Base-by-base conservation (phyloP, 2,329 filamentous ascomycete genomes). In the Dryadomyces sulphureus region DNA sequence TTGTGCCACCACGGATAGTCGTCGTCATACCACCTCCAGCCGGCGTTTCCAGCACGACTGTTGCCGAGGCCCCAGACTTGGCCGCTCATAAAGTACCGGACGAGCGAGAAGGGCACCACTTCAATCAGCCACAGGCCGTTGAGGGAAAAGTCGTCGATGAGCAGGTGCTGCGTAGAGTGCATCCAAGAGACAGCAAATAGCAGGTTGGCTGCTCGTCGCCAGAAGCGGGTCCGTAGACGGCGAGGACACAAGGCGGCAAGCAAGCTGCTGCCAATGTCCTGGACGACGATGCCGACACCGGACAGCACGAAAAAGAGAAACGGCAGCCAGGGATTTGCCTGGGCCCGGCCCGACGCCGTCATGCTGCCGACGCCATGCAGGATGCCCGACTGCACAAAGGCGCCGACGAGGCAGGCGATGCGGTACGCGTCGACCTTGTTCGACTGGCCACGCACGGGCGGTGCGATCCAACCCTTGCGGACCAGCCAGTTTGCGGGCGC, bases 81-180 rank as follows among this genome's bases (percentile, higher is more conserved):
- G 11, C 20, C 3, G 30, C 4, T 20, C 5, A 43, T 5, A 16
- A 89, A 30, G 2, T 71, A 74, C 22, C 86, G 69, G n/a, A 88
- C 57, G 1, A 72, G 57, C 45, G 85, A 93, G 8, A 90, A 52
- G 0, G 88, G 86, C n/a, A 94, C 63, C 0, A 87, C 86, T 60
- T 95, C 87, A 50, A 78, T 77, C 14, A 93, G 61, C 84, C 84
- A 94, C 0, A 94, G 56, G 0, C 85, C 87, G 1, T 77, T 73
- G 11, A 72, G 68, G 0, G 80, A 73, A 58, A 94, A 79, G 56
- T 95, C 89, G 57, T 94, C 77, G 11, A 78, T 67, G n/a, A 94
- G 68, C 32, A 79, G 59, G 36, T 68, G 68, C 1, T 73, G 73
- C 0, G 84, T 90, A 16, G 67, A 59, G 46, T 78, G 75, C 49